A percentile compares a stretch with the other conserved stretches of the same genome.
phyloP scores from a whole-genome alignment of 192 early-diverging fungal genomes.

The Gryganskiella cystojenkinii region DNA sequence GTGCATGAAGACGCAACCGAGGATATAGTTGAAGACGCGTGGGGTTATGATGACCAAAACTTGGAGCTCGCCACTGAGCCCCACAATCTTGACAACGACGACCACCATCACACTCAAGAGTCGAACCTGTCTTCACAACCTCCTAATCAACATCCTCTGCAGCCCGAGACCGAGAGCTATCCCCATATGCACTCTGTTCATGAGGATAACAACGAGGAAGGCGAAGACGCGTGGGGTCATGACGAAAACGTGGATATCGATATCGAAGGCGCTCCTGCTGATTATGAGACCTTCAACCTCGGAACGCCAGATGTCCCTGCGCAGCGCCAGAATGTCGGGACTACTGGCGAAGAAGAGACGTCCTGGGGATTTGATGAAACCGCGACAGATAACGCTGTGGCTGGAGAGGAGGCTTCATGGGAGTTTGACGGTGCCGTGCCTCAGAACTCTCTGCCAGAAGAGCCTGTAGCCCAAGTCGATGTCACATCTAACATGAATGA shows the following conservation, averaged over 20 bases:
- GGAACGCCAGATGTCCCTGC: too few relatives aligned
- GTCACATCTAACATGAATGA: not conserved
- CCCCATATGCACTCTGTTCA: not conserved
- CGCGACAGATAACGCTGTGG: not conserved
- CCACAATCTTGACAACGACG: too few relatives aligned
- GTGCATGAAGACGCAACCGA: not conserved
- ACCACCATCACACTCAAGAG: too few relatives aligned
- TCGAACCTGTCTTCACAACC: too few relatives aligned
- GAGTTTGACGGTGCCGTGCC: constrained; percentile 1
- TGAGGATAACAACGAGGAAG: constrained; percentile 1
- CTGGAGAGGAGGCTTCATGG: not conserved
- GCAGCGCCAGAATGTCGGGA: too few relatives aligned
- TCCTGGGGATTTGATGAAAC: constrained; percentile 33
- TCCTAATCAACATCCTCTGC: not conserved
- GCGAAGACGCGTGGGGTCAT: constrained; percentile 3
- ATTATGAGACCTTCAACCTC: too few relatives aligned
- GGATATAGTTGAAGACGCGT: not conserved
- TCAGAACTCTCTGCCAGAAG: not conserved
- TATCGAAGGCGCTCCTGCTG: not conserved
- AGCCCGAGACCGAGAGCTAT: too few relatives aligned
- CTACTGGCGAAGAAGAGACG: not conserved
- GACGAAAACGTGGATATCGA: not conserved
- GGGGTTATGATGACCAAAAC: constrained; percentile 8
- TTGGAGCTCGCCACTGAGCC: constrained; percentile 3
- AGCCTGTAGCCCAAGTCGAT: not conserved